Evolutionary conservation across 805 yeast species (phyloP), one percentile per base, ranked within the genome.

Genomic region (Starmerella roubikii): DNA sequence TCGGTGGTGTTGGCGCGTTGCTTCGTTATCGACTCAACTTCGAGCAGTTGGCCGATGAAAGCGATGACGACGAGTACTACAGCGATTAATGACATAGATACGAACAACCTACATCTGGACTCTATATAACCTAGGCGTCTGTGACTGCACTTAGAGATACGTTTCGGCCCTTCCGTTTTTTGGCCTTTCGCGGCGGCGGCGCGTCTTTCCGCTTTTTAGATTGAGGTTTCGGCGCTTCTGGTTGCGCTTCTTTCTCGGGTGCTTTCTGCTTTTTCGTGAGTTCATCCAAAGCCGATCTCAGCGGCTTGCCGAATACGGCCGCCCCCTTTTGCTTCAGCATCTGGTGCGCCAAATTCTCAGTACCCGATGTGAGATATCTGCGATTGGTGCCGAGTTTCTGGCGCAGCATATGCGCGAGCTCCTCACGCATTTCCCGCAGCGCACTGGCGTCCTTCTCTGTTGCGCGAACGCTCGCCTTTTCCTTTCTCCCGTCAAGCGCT

Each of bases 1-100:
- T 91, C 58, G 99, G 99, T 79, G 99, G 98, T 66, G 74, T 91
- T 50, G 99, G 99, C 61, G 96, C 95, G 42, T 60, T 91, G 53
- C 68, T 91, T 60, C 84, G 99, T 67, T 91, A 91, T 66, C 85
- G 85, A 65, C 91, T 91, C 53, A 91, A 91, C 67, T 91, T 91
- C 55, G 98, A 91, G 61, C 96, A 85, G 68, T 72, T 91, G 58
- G 80, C 68, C 38, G 93, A 84, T 38, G 96, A 83, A 40, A 69
- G 76, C 43, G 93, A 83, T 48, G 96, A 86, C 56, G 96, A 86
- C 56, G 93, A 83, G 60, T 80, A 77, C 59, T 85, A 76, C 61
- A 76, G 61, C 80, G 77, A 54, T 34, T 51, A 49, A 38, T 15
- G 17, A 17, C 6, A 20, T 4, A 9, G n/a, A 20, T 3, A 16